Base-by-base conservation (phyloP, 2,329 filamentous ascomycete genomes). In the Hortaea werneckii region DNA sequence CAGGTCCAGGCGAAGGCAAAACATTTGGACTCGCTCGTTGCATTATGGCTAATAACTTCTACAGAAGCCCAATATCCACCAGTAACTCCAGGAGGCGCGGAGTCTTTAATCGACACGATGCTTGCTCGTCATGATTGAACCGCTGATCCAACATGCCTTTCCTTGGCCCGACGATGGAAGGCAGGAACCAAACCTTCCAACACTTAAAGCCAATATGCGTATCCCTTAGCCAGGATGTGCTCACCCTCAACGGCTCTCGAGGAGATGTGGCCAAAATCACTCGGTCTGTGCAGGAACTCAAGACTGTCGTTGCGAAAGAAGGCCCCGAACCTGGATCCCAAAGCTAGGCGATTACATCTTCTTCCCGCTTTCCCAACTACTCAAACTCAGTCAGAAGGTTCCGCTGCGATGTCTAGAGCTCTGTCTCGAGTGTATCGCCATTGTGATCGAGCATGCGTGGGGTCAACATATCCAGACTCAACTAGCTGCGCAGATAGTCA, bases 271-370 rank as follows among this genome's bases (percentile, higher is more conserved):
- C 66, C 45, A 69, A 73, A 29, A 65, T 81, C n/a, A 61, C 71
- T 4, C 58, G 65, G 40, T 66, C 68, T 29, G 65, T 81, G 20
- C 65, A 72, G 41, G 56, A 61, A 1, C 58, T 81, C 5, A 60
- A 74, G 8, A 53, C 61, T 6, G 61, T 63, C 11, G 63, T 80
- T 1, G 49, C 55, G 20, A 41, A 54, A 41, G 48, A 46, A 1
- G 53, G 53, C 11, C 55, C 60, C 20, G 58, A 57, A n/a, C n/a
- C 32, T 35, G 32, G 32, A 87, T 95, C 62, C 76, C 82, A 43
- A 90, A 88, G 62, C 70, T 96, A 12, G 87, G 89, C 10, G 89
- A 95, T 69, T 98, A 96, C 71, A 77, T 85, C 59, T 96, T 96
- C 71, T 95, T 95, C 51, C 92, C 92, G 0, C 71, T 98, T 0